Evolutionary conservation across 441 rosid species (phyloP).

Genomic region (Pelargonium fulgidum): DNA sequence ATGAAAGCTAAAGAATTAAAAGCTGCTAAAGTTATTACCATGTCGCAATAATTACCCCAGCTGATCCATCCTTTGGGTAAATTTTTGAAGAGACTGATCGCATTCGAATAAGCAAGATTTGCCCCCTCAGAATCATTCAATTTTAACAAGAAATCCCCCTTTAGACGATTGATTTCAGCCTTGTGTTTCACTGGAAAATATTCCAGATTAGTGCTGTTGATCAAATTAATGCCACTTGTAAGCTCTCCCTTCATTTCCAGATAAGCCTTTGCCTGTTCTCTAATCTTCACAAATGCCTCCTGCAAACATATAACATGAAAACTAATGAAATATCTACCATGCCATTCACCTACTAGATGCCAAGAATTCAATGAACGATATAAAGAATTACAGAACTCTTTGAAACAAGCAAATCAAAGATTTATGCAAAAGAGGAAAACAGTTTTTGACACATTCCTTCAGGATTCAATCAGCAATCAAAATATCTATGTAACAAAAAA

Average conservation of each 20-base stretch:
- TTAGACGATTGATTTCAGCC: slow-evolving; percentile 80
- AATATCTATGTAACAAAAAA: no score
- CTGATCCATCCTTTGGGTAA: slow-evolving; percentile 99
- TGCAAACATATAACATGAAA: slow-evolving; percentile 33
- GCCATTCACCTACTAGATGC: neutral
- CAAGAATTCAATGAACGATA: neutral
- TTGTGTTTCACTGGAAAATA: slow-evolving; percentile 78
- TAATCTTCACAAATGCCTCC: slow-evolving; percentile 98
- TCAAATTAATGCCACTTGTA: slow-evolving; percentile 70
- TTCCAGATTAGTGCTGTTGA: slow-evolving; percentile 84
- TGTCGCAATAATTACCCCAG: slow-evolving; percentile 96
- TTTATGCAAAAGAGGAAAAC: neutral
- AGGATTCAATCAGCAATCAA: no score
- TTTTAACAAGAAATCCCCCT: slow-evolving; percentile 81
- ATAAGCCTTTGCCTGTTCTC: slow-evolving; percentile 94
- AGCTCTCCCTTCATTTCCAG: slow-evolving; percentile 88
- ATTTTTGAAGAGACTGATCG: slow-evolving; percentile 78
- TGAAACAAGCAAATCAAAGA: neutral
- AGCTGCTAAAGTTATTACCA: slow-evolving; percentile 44
- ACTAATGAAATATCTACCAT: slow-evolving; percentile 18
- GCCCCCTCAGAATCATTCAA: slow-evolving; percentile 74
- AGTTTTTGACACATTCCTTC: no score
- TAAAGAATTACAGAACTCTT: neutral
- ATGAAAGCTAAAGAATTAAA: slow-evolving; percentile 20
- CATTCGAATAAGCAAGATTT: slow-evolving; percentile 81